Evolutionary conservation across 2,329 filamentous ascomycete genomes (phyloP), one percentile per base, ranked within the genome.

Genomic region (Metarhizium guizhouense): DNA sequence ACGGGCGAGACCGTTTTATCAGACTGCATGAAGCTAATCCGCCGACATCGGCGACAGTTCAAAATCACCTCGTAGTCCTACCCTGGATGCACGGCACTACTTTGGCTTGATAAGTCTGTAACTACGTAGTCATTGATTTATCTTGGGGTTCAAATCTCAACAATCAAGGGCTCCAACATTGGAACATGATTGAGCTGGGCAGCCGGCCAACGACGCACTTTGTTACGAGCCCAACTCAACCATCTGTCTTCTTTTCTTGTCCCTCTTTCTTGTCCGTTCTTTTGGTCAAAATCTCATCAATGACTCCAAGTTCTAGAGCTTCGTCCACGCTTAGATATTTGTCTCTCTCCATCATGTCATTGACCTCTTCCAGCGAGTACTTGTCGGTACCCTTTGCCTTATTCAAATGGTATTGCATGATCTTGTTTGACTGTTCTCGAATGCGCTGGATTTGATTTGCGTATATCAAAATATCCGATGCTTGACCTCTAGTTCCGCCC

Each of bases 291-390:
- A 99, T 92, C 73, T 93, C 85, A 70, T 99, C 94, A 59, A 99
- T 85, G 63, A 99, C 89, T 0, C 94, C 94, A 71, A 95, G 81
- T 52, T 95, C 90, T 64, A 90, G 76, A 8, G 94, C 94, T 75
- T 99, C 92, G 49, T 90, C 76, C 0, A 92, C 91, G 55, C 87
- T 87, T 80, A 99, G 81, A 64, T 96, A 97, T 67, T 94, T 94
- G 70, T 99, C 94, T 56, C 94, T 79, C 76, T 99, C 94, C 93
- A 99, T 97, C 70, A 96, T 81, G 68, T 86, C 90, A 71, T 94
- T 93, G 66, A 99, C 88, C 66, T 95, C 88, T 51, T 91, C 85
- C 40, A 95, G 66, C 38, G 79, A 85, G 69, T 90, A 85, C 71
- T 90, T 89, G 25, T 95, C 88, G 58, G 87, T 68, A 2, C 82